Base-by-base conservation (phyloP, 139 green algal genomes). In the Picochlorum sp. region DNA sequence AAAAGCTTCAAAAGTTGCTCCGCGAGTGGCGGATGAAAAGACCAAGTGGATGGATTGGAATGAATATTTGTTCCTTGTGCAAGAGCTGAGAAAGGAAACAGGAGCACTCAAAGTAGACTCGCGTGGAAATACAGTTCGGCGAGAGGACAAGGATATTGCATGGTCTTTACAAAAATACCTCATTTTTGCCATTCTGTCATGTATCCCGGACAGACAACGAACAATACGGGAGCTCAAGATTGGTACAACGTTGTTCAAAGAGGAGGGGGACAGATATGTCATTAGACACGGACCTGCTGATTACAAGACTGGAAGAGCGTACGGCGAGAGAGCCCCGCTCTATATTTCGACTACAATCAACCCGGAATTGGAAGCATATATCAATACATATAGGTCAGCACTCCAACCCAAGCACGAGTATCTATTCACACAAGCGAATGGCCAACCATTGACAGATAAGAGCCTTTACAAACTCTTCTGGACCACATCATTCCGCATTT, bases 31-130 rank as follows among this genome's bases (percentile, higher is more conserved):
- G 20, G 26, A 61, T 68, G 55, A 50, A 32, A 14, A 21, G 44
- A 18, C 51, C 65, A 91, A 90, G 68, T 91, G 85, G 85, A 64
- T 91, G 34, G 66, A 81, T 18, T 91, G 85, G 85, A 59, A 66
- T 1, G 54, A 86, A 51, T 91, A 79, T 70, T 66, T 89, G 20
- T 23, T n/a, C 8, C 13, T 71, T 6, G 4, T 38, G 14, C 15
- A 45, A 14, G 63, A 70, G 11, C 49, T 70, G 28, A 28, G 23
- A 18, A 51, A 38, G 18, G 63, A 70, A 37, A 30, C 14, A 21
- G 63, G 24, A 30, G 47, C 15, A 28, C 13, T 63, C 13, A n/a
- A 51, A 6, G 7, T 26, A 14, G 7, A 6, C 16, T 47, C 54
- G 28, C 26, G 10, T n/a, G 14, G 5, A n/a, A 56, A 50, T 9